Conservation (phyloP, 2,329 filamentous ascomycete genomes). For the Colletotrichum tofieldiae region DNA sequence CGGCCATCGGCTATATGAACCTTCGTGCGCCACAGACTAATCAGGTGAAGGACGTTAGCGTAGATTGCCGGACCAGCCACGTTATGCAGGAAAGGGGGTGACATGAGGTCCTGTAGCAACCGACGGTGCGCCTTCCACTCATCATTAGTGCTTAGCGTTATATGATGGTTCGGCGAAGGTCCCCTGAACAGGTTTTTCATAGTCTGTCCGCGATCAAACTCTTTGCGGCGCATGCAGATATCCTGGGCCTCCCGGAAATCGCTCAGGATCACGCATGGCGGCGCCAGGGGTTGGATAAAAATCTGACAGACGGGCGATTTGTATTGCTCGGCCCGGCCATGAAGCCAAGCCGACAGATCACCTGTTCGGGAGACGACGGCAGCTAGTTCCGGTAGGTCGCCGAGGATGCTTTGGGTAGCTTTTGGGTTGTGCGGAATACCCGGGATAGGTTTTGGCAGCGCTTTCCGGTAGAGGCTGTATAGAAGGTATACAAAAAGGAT, state of each 20-base stretch:
- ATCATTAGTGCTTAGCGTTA: slow-evolving; percentile 48
- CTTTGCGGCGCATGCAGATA: slow-evolving; percentile 52
- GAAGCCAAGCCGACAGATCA: slow-evolving; percentile 44
- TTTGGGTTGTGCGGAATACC: slow-evolving; percentile 26
- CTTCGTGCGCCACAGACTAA: slow-evolving; percentile 55
- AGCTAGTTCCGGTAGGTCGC: slow-evolving; percentile 9
- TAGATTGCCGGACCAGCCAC: slow-evolving; percentile 54
- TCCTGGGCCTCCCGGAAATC: slow-evolving; percentile 54
- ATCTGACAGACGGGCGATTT: slow-evolving; percentile 51
- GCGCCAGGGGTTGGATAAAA: slow-evolving; percentile 52
- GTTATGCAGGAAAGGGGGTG: slow-evolving; percentile 52
- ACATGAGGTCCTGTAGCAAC: slow-evolving; percentile 57
- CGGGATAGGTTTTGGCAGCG: slow-evolving; percentile 33
- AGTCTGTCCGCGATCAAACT: slow-evolving; percentile 51
- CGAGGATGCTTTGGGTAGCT: slow-evolving; percentile 16
- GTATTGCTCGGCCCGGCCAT: slow-evolving; percentile 45
- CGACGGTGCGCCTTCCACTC: slow-evolving; percentile 53
- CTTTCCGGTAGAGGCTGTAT: neutral
- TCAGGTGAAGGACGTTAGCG: slow-evolving; percentile 48
- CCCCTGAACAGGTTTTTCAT: slow-evolving; percentile 19
- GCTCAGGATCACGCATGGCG: slow-evolving; percentile 51
- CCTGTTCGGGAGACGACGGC: neutral
- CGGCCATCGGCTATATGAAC: slow-evolving; percentile 48
- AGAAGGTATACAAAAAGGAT: no score
- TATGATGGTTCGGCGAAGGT: slow-evolving; percentile 51